phyloP scores from a whole-genome alignment of 371 early-diverging fungal species.

The Actinomortierella wolfii region DNA sequence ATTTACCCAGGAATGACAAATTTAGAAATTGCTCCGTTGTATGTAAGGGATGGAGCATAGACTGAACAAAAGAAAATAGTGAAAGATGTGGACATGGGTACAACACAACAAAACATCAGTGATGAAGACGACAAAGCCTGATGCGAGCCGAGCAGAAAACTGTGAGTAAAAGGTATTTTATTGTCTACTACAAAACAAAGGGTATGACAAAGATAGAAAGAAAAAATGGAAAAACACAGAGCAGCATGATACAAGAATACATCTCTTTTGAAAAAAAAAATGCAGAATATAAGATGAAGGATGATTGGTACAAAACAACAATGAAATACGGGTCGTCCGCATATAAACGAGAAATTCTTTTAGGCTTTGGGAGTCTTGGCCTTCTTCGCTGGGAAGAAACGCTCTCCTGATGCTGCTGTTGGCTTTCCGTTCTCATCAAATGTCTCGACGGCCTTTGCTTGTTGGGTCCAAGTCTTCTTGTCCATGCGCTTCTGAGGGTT shows the following conservation, averaged over 20 bases:
- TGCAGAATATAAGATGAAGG: background rate
- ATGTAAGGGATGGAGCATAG: too few species aligned
- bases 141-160: too few species aligned
- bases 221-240: constrained; percentile 2
- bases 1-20: too few species aligned
- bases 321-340: background rate
- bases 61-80: too few species aligned
- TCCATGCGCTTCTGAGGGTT: constrained; percentile 64
- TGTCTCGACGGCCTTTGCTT: constrained; percentile 67
- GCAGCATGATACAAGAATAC: background rate
- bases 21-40: too few species aligned
- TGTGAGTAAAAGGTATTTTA: too few species aligned
- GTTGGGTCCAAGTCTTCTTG: constrained; percentile 66
- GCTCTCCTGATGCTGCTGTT: constrained; percentile 19
- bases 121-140: too few species aligned
- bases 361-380: background rate
- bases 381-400: constrained; percentile 8
- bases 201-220: background rate
- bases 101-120: too few species aligned
- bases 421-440: constrained; percentile 56
- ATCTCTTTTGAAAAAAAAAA: background rate
- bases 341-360: background rate
- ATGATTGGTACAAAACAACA: background rate
- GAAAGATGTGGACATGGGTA: too few species aligned
- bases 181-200: background rate